A percentile compares a stretch with the other conserved stretches of the same genome.
phyloP scores from a whole-genome alignment of 768 basidiomycete genomes.

The Omphalotus guepiniiformis region DNA sequence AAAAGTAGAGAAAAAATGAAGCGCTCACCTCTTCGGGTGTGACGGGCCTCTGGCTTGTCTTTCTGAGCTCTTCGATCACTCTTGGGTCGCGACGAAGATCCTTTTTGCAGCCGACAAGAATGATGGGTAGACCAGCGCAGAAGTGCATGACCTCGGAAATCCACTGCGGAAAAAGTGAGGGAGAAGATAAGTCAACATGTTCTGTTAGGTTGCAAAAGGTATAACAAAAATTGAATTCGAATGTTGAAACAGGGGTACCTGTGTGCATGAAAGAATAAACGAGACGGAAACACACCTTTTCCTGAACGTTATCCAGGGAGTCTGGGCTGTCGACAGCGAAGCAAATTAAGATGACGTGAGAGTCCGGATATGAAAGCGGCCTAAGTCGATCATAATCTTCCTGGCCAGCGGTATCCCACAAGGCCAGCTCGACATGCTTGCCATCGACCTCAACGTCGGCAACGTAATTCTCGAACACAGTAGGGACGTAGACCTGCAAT shows the following conservation, averaged over 20 bases:
- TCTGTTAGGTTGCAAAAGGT: too few species aligned
- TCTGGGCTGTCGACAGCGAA: conserved; percentile 98
- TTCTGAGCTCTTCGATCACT: conserved; percentile 90
- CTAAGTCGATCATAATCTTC: conserved; percentile 99
- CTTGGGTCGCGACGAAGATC: conserved; percentile 91
- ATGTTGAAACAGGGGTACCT: too few species aligned
- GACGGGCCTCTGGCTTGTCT: conserved; percentile 93
- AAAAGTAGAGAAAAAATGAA: background rate
- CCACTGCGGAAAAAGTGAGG: conserved; percentile 57
- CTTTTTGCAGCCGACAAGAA: conserved; percentile 99
- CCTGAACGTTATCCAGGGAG: conserved; percentile 98
- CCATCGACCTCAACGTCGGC: conserved; percentile 98
- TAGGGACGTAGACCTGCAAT: conserved; percentile 92
- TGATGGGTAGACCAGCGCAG: conserved; percentile 89
- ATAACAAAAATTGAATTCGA: too few species aligned
- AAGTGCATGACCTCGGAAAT: conserved; percentile 99
- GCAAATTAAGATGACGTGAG: conserved; percentile 99
- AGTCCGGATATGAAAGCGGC: conserved; percentile 97
- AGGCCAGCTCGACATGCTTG: conserved; percentile 95
- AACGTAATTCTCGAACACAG: conserved; percentile 99
- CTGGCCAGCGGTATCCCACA: conserved; percentile 99
- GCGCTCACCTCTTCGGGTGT: conserved; percentile 80
- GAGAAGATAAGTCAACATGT: conserved; percentile 2
- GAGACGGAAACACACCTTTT: conserved; percentile 68
- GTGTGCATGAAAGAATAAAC: background rate